A percentile compares a stretch with the other conserved stretches of the same genome.
These are phyloP conservation scores for Coemansia erecta DNA, from an alignment of 192 early-diverging fungal genomes.

Conservation along the genomic window DNA sequence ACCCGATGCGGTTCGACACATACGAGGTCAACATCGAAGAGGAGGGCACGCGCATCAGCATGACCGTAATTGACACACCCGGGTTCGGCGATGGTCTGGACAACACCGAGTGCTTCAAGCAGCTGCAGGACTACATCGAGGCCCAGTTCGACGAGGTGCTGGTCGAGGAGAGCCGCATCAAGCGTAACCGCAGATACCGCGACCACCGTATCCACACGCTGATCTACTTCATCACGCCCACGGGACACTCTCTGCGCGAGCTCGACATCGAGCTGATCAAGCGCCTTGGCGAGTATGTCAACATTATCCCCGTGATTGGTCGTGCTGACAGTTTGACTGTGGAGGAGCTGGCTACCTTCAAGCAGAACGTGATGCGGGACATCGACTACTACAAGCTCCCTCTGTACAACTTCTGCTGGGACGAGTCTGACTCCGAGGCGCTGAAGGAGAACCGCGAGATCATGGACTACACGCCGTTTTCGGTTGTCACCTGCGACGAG, in stretches of 20 bases:
- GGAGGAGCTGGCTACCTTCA: slow-evolving; percentile 80
- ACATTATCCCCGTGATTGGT: slow-evolving; percentile 94
- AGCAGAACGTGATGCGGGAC: slow-evolving; percentile 95
- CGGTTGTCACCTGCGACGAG: slow-evolving; percentile 89
- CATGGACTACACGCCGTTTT: slow-evolving; percentile 84
- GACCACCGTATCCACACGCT: slow-evolving; percentile 96
- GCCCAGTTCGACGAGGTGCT: slow-evolving; percentile 93
- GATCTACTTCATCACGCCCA: slow-evolving; percentile 97
- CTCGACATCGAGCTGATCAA: slow-evolving; percentile 92
- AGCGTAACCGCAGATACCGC: slow-evolving; percentile 83
- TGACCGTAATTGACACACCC: slow-evolving; percentile 97
- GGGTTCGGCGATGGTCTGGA: slow-evolving; percentile 98
- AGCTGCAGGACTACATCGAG: slow-evolving; percentile 94
- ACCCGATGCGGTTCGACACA: slow-evolving; percentile 87
- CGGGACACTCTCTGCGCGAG: slow-evolving; percentile 95
- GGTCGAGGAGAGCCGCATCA: slow-evolving; percentile 82
- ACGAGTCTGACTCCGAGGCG: slow-evolving; percentile 98
- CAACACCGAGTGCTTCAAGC: slow-evolving; percentile 87
- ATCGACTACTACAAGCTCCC: slow-evolving; percentile 96
- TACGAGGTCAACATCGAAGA: slow-evolving; percentile 92
- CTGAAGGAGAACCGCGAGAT: slow-evolving; percentile 98
- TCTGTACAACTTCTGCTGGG: slow-evolving; percentile 97
- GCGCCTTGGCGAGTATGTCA: slow-evolving; percentile 87
- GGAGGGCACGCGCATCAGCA: slow-evolving; percentile 91
- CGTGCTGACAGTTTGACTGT: slow-evolving; percentile 89